Evolutionary conservation across 805 yeast genomes (phyloP).

Genomic region (Starmerella vaccinii): DNA sequence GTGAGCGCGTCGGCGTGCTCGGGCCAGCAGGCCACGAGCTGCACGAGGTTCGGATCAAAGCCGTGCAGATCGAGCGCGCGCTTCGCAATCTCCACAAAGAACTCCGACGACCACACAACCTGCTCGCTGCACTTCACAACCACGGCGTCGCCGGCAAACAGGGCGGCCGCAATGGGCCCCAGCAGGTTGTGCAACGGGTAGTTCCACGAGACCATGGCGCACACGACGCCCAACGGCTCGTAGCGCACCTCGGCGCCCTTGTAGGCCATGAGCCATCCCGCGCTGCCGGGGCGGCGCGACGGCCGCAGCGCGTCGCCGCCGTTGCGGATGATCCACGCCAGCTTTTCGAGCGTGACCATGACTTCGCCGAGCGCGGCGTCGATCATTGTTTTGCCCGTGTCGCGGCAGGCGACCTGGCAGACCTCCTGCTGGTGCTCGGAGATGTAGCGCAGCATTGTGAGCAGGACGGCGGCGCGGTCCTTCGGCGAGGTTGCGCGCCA

Average conservation of each 20-base stretch:
- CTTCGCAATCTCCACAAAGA: constrained; percentile 62
- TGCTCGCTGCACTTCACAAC: constrained; percentile 92
- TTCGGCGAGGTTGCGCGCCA: constrained; percentile 43
- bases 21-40: constrained; percentile 81
- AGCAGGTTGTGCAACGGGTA: constrained; percentile 90
- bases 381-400: constrained; percentile 89
- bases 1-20: constrained; percentile 79
- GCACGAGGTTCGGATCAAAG: constrained; percentile 72
- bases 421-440: constrained; percentile 73
- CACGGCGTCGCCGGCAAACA: constrained; percentile 85
- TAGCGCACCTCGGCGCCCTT: constrained; percentile 89
- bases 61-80: constrained; percentile 65
- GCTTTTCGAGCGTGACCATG: constrained; percentile 85
- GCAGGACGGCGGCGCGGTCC: constrained; percentile 58
- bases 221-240: constrained; percentile 82
- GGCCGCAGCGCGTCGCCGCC: constrained; percentile 66
- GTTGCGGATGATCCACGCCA: constrained; percentile 77
- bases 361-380: constrained; percentile 90
- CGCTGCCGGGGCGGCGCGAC: constrained; percentile 75
- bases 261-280: constrained; percentile 74
- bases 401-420: constrained; percentile 90
- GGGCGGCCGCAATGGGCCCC: constrained; percentile 83
- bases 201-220: constrained; percentile 93
- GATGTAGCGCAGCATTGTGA: constrained; percentile 61
- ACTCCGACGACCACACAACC: constrained; percentile 87